These are phyloP conservation scores for Starmerella khaoyaiensis DNA, from an alignment of 805 yeast genomes.

Conservation along the genomic window DNA sequence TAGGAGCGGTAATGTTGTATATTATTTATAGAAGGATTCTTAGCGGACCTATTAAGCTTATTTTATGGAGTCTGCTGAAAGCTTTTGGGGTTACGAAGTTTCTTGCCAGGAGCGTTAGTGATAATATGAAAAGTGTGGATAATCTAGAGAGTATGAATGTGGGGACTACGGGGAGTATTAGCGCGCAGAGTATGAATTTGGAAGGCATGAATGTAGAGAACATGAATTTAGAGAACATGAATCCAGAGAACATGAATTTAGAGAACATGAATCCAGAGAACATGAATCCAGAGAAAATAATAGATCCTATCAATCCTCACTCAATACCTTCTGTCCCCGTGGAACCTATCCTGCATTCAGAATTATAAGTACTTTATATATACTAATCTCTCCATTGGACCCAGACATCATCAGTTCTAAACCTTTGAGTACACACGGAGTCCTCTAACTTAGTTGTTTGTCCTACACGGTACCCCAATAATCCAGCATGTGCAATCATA, in stretches of 20 bases:
- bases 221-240: background rate
- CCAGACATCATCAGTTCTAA: constrained; percentile 85
- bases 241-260: background rate
- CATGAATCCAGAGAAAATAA: too few relatives aligned
- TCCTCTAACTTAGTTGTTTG: constrained; percentile 42
- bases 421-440: constrained; percentile 84
- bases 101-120: constrained; percentile 3
- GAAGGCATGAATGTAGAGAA: background rate
- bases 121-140: too few relatives aligned
- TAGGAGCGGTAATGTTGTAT: constrained; percentile 29
- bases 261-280: too few relatives aligned
- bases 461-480: constrained; percentile 75
- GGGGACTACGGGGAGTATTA: too few relatives aligned
- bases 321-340: too few relatives aligned
- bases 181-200: background rate
- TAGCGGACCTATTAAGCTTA: constrained; percentile 27
- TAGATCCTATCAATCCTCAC: too few relatives aligned
- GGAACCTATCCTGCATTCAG: too few relatives aligned
- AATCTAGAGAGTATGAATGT: too few relatives aligned
- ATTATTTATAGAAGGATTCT: constrained; percentile 31
- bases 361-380: too few relatives aligned
- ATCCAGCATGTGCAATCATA: constrained; percentile 98
- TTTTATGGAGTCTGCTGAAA: constrained; percentile 24
- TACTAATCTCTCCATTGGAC: constrained; percentile 72
- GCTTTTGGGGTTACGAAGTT: constrained; percentile 16